phyloP scores from a whole-genome alignment of 306 rosid genomes.

The Potentilla sterilis region DNA sequence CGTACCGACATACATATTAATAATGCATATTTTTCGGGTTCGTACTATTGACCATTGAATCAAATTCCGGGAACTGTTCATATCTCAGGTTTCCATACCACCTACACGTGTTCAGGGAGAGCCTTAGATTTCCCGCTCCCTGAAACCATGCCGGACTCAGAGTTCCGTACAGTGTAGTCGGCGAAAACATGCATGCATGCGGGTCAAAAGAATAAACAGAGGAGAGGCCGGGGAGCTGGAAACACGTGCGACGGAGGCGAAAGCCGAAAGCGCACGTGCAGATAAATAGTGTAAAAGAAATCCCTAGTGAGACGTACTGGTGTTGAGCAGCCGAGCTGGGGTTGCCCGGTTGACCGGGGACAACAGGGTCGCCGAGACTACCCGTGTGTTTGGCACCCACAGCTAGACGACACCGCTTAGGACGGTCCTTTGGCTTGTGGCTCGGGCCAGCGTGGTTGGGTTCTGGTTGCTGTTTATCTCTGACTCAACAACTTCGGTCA shows the following conservation, averaged over 20 bases:
- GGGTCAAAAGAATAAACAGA: conserved; percentile 15
- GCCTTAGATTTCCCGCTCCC: conserved; percentile 1
- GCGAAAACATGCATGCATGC: conserved; percentile 14
- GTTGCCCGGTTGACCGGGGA: conserved; percentile 85
- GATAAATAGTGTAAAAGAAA: background rate
- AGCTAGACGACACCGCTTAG: conserved; percentile 8
- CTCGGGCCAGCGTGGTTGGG: background rate
- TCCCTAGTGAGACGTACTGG: background rate
- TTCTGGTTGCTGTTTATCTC: background rate
- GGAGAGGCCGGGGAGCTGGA: conserved; percentile 33
- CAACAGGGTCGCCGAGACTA: conserved; percentile 47
- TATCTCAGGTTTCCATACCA: background rate
- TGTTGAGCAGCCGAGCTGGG: conserved; percentile 4
- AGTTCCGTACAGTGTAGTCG: background rate
- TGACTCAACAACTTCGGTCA: conserved; percentile 7
- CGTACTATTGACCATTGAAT: background rate
- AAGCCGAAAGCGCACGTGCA: conserved; percentile 22
- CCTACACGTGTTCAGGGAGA: background rate
- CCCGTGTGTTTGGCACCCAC: conserved; percentile 24
- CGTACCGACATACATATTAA: background rate
- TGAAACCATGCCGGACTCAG: background rate
- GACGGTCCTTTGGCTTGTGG: background rate
- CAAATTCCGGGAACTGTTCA: background rate
- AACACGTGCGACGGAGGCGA: conserved; percentile 53
- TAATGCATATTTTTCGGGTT: background rate